Evolutionary conservation across 805 yeast species (phyloP).

Genomic region (Lipomyces sp.): DNA sequence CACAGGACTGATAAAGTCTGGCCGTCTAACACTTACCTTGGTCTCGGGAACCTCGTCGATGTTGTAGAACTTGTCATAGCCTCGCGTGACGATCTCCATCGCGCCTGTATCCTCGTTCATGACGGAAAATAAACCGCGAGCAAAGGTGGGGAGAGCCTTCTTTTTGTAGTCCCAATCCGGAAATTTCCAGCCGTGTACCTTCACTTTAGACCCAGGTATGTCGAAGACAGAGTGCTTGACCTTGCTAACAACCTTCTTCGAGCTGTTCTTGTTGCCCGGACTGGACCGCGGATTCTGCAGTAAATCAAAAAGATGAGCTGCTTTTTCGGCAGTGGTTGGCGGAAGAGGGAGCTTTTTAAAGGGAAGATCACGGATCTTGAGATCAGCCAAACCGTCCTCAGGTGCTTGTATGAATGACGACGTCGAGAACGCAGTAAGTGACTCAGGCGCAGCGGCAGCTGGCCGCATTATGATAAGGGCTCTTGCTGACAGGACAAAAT

Average conservation of each 20-base stretch:
- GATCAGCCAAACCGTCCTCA: too few species aligned
- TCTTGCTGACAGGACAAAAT: too few species aligned
- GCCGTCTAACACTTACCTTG: too few species aligned
- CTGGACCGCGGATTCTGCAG: not conserved
- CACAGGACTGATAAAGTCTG: not conserved
- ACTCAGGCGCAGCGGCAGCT: too few species aligned
- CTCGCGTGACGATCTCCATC: conserved; percentile 62
- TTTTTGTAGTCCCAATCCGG: conserved; percentile 76
- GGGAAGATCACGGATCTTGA: conserved; percentile 9
- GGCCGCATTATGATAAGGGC: too few species aligned
- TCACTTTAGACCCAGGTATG: not conserved
- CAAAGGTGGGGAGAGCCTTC: conserved; percentile 11
- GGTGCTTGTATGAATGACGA: too few species aligned
- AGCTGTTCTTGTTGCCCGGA: not conserved
- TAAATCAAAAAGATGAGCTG: conserved; percentile 2
- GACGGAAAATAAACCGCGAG: conserved; percentile 24
- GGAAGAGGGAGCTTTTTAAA: conserved; percentile 3
- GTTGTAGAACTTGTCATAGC: conserved; percentile 93
- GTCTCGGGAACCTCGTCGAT: conserved; percentile 61
- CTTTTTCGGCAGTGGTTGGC: not conserved
- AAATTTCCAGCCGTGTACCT: conserved; percentile 64
- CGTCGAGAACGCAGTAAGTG: too few species aligned
- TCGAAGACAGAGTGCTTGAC: conserved; percentile 16
- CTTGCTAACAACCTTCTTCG: not conserved
- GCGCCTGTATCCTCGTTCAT: conserved; percentile 38